These are phyloP conservation scores for Pholiota microspora DNA, from an alignment of 768 basidiomycete species.

Conservation along the genomic window DNA sequence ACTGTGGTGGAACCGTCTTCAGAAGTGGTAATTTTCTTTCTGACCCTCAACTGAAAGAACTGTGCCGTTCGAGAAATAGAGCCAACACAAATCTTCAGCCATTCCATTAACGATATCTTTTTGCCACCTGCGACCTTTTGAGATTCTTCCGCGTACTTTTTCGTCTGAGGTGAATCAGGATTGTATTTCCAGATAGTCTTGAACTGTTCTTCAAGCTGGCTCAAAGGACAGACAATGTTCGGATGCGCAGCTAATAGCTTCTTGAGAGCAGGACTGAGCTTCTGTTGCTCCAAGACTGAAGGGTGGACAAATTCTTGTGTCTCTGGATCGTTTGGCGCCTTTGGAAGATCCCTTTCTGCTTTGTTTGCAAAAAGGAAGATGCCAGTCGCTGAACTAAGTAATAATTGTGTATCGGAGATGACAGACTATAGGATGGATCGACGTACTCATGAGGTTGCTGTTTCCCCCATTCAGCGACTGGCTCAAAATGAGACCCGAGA, in stretches of 20 bases:
- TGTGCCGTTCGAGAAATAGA: constrained; percentile 8
- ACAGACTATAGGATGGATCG: not conserved
- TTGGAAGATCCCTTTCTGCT: constrained; percentile 49
- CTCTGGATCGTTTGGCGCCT: constrained; percentile 30
- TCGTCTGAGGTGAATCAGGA: constrained; percentile 21
- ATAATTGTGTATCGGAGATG: not conserved
- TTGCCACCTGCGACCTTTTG: not conserved
- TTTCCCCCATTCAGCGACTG: constrained; percentile 25
- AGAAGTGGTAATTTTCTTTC: not conserved
- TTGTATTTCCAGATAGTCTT: constrained; percentile 46
- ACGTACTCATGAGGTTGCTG: constrained; percentile 65
- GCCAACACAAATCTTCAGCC: constrained; percentile 9
- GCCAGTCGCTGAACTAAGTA: constrained; percentile 47
- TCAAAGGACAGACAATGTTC: constrained; percentile 38
- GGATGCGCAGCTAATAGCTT: constrained; percentile 39
- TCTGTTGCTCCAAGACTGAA: constrained; percentile 50
- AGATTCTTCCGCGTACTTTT: constrained; percentile 18
- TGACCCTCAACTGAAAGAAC: not conserved
- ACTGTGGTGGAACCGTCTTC: not conserved
- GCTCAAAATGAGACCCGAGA: constrained; percentile 1
- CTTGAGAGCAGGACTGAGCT: constrained; percentile 31
- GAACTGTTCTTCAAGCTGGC: constrained; percentile 52
- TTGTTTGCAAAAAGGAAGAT: constrained; percentile 48
- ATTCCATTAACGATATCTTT: constrained; percentile 4
- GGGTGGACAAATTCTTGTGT: constrained; percentile 64